Base-by-base conservation (phyloP, 1,284 basidiomycete species). In the Pterulicium gracile region DNA sequence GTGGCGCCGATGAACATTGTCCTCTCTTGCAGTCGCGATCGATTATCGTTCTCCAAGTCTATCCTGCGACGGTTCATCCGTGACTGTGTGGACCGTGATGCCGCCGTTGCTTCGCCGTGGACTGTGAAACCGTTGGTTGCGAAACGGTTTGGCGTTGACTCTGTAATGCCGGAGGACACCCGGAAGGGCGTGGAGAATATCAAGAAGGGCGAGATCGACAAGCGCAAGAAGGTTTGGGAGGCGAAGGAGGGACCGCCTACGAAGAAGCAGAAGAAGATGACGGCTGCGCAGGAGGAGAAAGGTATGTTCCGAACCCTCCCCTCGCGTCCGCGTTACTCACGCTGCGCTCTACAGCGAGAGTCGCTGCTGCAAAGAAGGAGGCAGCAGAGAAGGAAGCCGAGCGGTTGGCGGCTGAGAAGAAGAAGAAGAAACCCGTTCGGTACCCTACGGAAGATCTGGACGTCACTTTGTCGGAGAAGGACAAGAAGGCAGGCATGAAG, bases 21-120 rank as follows among this genome's bases (percentile, higher is more conserved):
- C 43, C 41, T 40, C 50, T 44, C 32, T n/a, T 47, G 15, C 54
- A 94, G 89, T 59, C 90, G 95, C 51, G 95, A 98, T 62, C 88
- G 94, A 48, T 75, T 94, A 24, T 83, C 88, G 17, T 98, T 97
- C 66, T 95, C 91, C 39, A 96, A 97, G 62, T 92, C 93, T 13
- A 95, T 98, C 55, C 75, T 98, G 22, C 89, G 93, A 53, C 87
- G 93, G 32, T 98, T 95, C 65, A 86, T 98, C 45, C 85, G 90
- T 51, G 95, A 98, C 58, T 94, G 90, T 58, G 83, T 98, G 2
- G 79, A 87, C 54, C 82, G 95, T 43, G 92, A 95, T 51, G 75
- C 92, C 12, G 86, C 89, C 15, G 84, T 95, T 32, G 92, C 88
- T 24, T 89, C 90, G 0, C 93, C 95, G 2, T 98, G 95, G 95